Conservation (phyloP, 768 basidiomycete genomes). For the Gyrodon lividus region DNA sequence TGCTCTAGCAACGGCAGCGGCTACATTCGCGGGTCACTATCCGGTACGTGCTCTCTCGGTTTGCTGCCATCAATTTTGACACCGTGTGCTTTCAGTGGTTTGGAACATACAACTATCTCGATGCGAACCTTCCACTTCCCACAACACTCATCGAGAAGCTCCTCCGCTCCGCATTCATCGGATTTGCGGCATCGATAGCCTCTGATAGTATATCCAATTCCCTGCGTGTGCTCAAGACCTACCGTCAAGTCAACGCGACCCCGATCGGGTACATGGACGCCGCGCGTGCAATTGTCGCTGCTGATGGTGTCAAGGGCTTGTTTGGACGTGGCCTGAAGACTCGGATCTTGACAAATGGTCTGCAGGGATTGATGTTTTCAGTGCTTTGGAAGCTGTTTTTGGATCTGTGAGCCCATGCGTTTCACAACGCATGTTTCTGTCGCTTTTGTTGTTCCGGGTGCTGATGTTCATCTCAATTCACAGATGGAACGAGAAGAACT, state of each 20-base stretch:
- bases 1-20: constrained; percentile 87
- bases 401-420: constrained; percentile 65
- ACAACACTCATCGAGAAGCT: constrained; percentile 57
- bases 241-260: constrained; percentile 85
- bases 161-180: constrained; percentile 83
- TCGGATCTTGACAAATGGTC: constrained; percentile 83
- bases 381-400: constrained; percentile 89
- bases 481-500: constrained; percentile 40
- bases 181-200: constrained; percentile 80
- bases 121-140: constrained; percentile 56
- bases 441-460: background rate
- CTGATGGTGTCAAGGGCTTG: constrained; percentile 76
- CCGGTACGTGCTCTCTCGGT: constrained; percentile 49
- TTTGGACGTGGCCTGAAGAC: constrained; percentile 91
- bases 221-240: constrained; percentile 91
- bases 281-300: constrained; percentile 69
- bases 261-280: constrained; percentile 79
- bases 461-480: background rate
- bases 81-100: constrained; percentile 61
- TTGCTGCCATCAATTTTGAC: background rate
- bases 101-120: constrained; percentile 80
- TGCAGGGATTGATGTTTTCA: constrained; percentile 90
- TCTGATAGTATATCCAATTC: constrained; percentile 90
- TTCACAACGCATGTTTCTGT: background rate
- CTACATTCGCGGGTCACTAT: constrained; percentile 91